Conservation (phyloP, 495 filamentous ascomycete genomes). For the Cercophora scortea region DNA sequence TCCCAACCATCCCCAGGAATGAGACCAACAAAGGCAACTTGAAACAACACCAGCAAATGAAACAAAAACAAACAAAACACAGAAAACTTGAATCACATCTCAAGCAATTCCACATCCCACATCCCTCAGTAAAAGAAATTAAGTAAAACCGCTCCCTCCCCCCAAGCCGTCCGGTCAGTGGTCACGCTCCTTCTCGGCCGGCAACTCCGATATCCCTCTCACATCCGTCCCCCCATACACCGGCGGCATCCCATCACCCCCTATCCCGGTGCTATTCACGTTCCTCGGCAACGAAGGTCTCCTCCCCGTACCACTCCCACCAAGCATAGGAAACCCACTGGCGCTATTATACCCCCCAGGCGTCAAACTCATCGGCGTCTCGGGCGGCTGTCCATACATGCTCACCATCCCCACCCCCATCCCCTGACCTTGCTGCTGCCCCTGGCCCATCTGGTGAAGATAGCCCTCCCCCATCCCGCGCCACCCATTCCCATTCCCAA, state of each 20-base stretch:
- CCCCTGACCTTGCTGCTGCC: not conserved
- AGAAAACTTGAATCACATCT: too few relatives aligned
- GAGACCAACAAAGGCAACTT: too few relatives aligned
- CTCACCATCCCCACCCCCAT: not conserved
- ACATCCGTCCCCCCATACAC: not conserved
- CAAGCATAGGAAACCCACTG: not conserved
- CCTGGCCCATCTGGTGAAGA: too few relatives aligned
- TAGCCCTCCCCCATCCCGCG: not conserved
- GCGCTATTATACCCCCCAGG: not conserved
- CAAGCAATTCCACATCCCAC: too few relatives aligned
- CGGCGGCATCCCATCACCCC: not conserved
- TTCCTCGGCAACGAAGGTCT: slow-evolving; percentile 6
- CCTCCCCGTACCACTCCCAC: not conserved
- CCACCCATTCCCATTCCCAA: too few relatives aligned
- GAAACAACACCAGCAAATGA: too few relatives aligned
- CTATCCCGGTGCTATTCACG: not conserved
- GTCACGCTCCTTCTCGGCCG: slow-evolving; percentile 1
- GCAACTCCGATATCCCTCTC: slow-evolving; percentile 3
- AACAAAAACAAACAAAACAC: too few relatives aligned
- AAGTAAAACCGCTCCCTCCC: too few relatives aligned
- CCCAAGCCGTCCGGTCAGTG: too few relatives aligned
- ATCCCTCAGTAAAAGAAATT: too few relatives aligned
- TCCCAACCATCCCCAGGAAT: too few relatives aligned
- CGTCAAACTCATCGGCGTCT: not conserved
- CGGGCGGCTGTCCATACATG: not conserved